Evolutionary conservation across 1,284 basidiomycete species (phyloP).

Genomic region (Fomitopsis schrenkii): DNA sequence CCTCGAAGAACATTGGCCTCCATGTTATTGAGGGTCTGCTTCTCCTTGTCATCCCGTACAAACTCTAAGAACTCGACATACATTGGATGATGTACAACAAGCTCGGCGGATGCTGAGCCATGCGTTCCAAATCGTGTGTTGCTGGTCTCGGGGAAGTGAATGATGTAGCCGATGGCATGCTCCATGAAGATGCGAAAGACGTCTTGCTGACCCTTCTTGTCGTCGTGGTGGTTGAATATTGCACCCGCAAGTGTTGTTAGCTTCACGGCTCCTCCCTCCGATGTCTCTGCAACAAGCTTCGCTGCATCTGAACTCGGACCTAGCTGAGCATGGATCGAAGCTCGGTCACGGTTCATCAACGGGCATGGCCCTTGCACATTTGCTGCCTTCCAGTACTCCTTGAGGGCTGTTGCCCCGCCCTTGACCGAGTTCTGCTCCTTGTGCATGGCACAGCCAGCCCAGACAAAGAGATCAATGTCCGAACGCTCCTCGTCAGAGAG

Average conservation of each 20-base stretch:
- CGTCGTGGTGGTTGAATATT: conserved; percentile 29
- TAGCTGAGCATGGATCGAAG: too few species aligned
- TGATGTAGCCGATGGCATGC: conserved; percentile 15
- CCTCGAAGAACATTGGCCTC: conserved; percentile 28
- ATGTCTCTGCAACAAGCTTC: too few species aligned
- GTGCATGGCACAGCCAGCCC: conserved; percentile 35
- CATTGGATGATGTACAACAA: not conserved
- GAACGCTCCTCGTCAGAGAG: too few species aligned
- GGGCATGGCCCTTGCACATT: too few species aligned
- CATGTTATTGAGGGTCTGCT: conserved; percentile 24
- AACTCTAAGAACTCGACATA: conserved; percentile 24
- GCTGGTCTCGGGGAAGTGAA: too few species aligned
- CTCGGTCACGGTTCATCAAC: too few species aligned
- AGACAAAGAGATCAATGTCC: too few species aligned
- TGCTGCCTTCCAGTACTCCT: conserved; percentile 5
- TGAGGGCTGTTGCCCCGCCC: conserved; percentile 25
- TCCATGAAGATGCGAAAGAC: conserved; percentile 17
- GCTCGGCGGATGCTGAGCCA: too few species aligned
- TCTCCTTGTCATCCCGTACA: conserved; percentile 24
- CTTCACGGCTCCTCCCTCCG: conserved; percentile 11
- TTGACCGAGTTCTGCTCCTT: conserved; percentile 36
- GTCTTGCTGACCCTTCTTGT: conserved; percentile 30
- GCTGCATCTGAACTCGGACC: too few species aligned
- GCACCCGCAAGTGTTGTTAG: conserved; percentile 22
- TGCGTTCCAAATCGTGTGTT: too few species aligned